These are phyloP conservation scores for Zostera marina DNA, from an alignment of 116 monocot genomes.

Conservation along the genomic window DNA sequence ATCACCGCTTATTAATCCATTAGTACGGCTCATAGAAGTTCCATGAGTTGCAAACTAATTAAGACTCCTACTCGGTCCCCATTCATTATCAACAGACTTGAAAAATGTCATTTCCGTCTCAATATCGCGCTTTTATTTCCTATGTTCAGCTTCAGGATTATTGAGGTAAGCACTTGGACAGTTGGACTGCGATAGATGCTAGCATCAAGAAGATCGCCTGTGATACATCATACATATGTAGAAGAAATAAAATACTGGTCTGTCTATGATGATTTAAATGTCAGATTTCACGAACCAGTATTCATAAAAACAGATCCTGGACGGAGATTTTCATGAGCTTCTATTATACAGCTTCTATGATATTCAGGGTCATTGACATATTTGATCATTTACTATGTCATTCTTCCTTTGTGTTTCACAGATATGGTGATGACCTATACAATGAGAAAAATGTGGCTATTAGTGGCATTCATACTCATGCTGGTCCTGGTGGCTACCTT, in stretches of 20 bases:
- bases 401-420: slow-evolving; percentile 13
- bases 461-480: slow-evolving; percentile 94
- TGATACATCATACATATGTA: neutral
- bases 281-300: slow-evolving; percentile 26
- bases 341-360: slow-evolving; percentile 67
- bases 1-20: slow-evolving; percentile 89
- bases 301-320: slow-evolving; percentile 73
- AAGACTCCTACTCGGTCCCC: slow-evolving; percentile 85
- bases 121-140: slow-evolving; percentile 61
- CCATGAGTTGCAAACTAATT: slow-evolving; percentile 99
- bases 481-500: slow-evolving; percentile 97
- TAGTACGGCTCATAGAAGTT: slow-evolving; percentile 98
- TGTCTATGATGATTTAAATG: neutral
- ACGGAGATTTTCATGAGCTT: slow-evolving; percentile 92
- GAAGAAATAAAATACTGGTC: too few species aligned
- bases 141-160: slow-evolving; percentile 61
- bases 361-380: too few species aligned
- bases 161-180: slow-evolving; percentile 97
- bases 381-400: neutral
- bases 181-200: slow-evolving; percentile 86
- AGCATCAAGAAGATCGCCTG: slow-evolving; percentile 90
- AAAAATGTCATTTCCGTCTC: slow-evolving; percentile 94
- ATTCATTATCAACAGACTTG: slow-evolving; percentile 84
- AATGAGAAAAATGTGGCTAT: slow-evolving; percentile 81
- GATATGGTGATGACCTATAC: slow-evolving; percentile 80